Evolutionary conservation across 2,329 filamentous ascomycete genomes (phyloP), one percentile per base, ranked within the genome.

Genomic region (Zymoseptoria tritici): DNA sequence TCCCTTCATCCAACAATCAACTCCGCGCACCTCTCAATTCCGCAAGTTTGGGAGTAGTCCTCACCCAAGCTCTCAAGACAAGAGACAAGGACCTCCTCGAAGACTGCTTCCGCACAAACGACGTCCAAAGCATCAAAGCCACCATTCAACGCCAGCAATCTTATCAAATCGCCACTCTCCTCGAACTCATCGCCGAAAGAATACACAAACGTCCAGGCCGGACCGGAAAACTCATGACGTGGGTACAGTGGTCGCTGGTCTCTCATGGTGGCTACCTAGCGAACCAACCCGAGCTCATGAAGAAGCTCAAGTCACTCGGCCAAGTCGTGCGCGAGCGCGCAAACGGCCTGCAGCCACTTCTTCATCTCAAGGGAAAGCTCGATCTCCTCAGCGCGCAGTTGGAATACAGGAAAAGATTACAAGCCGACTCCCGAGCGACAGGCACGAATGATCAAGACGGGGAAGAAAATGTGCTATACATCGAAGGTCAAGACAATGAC

Each of bases 181-280:
- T 99, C 59, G 85, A 86, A 70, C 91, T 90, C 74, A 83, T 99
- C 56, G 90, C 94, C 8, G 89, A 95, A 67, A 84, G 92, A 60
- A 84, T 99, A 72, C 88, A 96, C 75, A 85, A 88, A 66, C 85
- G 91, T 52, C 94, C 94, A 1, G 94, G 93, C 3, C 85, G 94
- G 57, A 93, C 94, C 13, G 91, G 92, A 56, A 90, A 87, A 71
- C 83, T 99, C 31, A 92, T 97, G 83, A 85, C 89, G 16, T 99
- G 94, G 92, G 89, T 97, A 51, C 92, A 97, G 76, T 96, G 91
- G 90, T 93, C 91, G 1, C 83, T 97, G 57, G 85, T 97, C 36
- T 87, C 90, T 1, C 94, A 99, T 72, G 94, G 94, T 66, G 94
- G 93, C 65, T 92, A 92, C 57, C 81, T 99, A 55, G 90, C 92